phyloP scores from a whole-genome alignment of 108 stramenopile genomes.

The Nitzschia sp. region DNA sequence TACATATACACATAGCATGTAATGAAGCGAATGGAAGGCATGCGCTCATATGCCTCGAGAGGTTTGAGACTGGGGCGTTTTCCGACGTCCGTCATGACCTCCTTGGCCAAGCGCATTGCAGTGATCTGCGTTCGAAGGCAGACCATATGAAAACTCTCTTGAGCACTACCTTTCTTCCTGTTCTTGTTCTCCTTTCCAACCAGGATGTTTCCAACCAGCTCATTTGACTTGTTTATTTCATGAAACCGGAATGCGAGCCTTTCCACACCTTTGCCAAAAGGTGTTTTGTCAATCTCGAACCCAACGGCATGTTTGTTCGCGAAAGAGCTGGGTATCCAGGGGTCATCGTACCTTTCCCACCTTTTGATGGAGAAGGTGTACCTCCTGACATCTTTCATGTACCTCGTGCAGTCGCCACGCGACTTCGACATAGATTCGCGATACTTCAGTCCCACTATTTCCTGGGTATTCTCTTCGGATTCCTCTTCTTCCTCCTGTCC shows the following conservation, averaged over 20 bases:
- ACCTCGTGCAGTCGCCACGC: background rate
- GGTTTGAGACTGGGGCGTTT: slow-evolving; percentile 29
- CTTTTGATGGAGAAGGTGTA: background rate
- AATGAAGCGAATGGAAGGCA: slow-evolving; percentile 41
- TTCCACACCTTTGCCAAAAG: slow-evolving; percentile 35
- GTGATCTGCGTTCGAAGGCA: slow-evolving; percentile 49
- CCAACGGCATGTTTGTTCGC: background rate
- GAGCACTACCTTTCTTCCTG: slow-evolving; percentile 26
- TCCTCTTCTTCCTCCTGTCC: background rate
- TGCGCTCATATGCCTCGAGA: slow-evolving; percentile 3
- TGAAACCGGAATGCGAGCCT: slow-evolving; percentile 50
- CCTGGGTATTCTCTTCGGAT: background rate
- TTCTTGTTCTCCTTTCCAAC: slow-evolving; percentile 52
- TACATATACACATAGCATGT: slow-evolving; percentile 49
- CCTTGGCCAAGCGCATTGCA: slow-evolving; percentile 36
- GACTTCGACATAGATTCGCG: background rate
- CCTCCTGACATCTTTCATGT: background rate
- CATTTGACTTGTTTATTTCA: slow-evolving; percentile 25
- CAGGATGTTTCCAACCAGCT: slow-evolving; percentile 41
- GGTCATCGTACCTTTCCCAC: background rate
- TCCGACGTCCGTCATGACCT: slow-evolving; percentile 40
- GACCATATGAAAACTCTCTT: slow-evolving; percentile 39
- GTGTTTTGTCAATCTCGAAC: slow-evolving; percentile 1
- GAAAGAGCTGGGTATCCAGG: background rate
- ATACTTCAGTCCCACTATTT: background rate